These are phyloP conservation scores for Aspergillus tubingensis DNA, from an alignment of 2,329 filamentous ascomycete species.

Conservation along the genomic window DNA sequence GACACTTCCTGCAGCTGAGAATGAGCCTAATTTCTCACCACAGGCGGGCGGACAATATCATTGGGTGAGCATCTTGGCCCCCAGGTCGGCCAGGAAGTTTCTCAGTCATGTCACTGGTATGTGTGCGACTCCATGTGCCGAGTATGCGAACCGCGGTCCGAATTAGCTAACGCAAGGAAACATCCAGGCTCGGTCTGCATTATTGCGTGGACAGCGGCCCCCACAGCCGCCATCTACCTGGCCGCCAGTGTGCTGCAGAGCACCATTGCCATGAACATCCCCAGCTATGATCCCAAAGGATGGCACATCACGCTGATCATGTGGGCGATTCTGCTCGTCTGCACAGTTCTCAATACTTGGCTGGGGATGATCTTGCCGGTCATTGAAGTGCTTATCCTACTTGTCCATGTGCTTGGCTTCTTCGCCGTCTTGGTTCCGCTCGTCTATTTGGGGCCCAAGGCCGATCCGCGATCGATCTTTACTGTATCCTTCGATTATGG, in stretches of 20 bases:
- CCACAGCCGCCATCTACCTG: constrained; percentile 8
- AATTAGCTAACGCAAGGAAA: no score
- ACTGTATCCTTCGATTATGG: constrained; percentile 25
- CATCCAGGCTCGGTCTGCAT: constrained; percentile 2
- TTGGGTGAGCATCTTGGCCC: constrained; percentile 44
- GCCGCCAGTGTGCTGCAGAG: constrained; percentile 6
- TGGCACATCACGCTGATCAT: constrained; percentile 52
- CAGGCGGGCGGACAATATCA: constrained; percentile 42
- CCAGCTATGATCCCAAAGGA: constrained; percentile 37
- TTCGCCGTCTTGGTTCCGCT: constrained; percentile 55
- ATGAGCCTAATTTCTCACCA: background rate
- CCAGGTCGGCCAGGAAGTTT: constrained; percentile 33
- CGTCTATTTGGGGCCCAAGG: constrained; percentile 43
- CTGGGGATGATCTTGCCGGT: constrained; percentile 44
- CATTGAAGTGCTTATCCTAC: constrained; percentile 51
- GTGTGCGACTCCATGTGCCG: background rate
- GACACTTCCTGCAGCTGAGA: background rate
- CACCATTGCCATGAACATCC: constrained; percentile 19
- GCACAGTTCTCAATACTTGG: constrained; percentile 1
- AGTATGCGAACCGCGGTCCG: no score
- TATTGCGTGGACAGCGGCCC: constrained; percentile 1
- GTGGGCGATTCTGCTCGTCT: background rate
- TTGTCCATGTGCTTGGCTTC: constrained; percentile 54
- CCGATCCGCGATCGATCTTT: constrained; percentile 26
- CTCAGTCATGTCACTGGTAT: constrained; percentile 42